Evolutionary conservation across 1,284 basidiomycete genomes (phyloP).

Genomic region (Pyrrhoderma lamaoense): DNA sequence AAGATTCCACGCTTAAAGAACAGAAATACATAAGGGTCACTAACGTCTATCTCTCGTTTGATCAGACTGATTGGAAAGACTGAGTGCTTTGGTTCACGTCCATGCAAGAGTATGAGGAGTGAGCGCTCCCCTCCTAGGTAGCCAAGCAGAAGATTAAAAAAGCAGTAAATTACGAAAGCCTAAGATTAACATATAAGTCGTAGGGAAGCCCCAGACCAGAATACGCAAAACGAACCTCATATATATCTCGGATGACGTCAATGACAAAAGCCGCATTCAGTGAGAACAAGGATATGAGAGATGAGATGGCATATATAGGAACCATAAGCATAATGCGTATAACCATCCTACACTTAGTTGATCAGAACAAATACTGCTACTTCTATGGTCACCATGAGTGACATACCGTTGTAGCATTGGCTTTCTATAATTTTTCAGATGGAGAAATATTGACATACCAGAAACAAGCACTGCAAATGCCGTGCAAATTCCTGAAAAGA

Average conservation of each 20-base stretch:
- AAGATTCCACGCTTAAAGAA: conserved; percentile 92
- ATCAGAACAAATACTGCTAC: background rate
- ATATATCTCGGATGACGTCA: conserved; percentile 90
- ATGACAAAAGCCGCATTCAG: conserved; percentile 95
- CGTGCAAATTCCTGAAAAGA: conserved; percentile 56
- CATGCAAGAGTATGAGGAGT: conserved; percentile 85
- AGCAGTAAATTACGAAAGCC: conserved; percentile 97
- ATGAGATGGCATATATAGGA: conserved; percentile 86
- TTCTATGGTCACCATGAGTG: background rate
- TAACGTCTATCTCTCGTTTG: conserved; percentile 75
- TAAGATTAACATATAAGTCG: conserved; percentile 27
- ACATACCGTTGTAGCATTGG: conserved; percentile 71
- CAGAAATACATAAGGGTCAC: conserved; percentile 90
- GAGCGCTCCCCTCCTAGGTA: conserved; percentile 93
- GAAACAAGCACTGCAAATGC: conserved; percentile 73
- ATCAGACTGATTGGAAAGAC: conserved; percentile 82
- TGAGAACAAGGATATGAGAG: conserved; percentile 90
- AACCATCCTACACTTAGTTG: conserved; percentile 66
- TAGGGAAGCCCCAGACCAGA: background rate
- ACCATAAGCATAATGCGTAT: conserved; percentile 98
- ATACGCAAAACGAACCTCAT: conserved; percentile 61
- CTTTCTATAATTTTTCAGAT: conserved; percentile 87
- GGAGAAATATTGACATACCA: conserved; percentile 76
- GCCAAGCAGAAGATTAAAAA: conserved; percentile 74
- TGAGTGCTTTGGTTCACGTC: conserved; percentile 79